phyloP scores from a whole-genome alignment of 192 early-diverging fungal genomes.

The Rhizoclosmatium globosum region DNA sequence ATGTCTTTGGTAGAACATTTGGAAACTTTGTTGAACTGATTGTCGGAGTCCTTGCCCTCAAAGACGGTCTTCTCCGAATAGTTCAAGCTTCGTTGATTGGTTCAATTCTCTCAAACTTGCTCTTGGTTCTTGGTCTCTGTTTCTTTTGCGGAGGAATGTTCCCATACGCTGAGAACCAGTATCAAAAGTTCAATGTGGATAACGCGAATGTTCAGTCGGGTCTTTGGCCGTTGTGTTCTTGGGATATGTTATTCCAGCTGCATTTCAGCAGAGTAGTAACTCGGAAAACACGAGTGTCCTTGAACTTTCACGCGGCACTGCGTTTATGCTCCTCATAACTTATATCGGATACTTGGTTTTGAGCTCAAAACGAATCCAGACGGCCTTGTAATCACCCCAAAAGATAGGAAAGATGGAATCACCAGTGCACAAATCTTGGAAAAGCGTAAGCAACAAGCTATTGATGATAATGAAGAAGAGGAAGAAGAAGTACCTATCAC shows the following conservation, averaged over 20 bases:
- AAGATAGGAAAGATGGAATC: neutral
- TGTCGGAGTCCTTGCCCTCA: constrained; percentile 84
- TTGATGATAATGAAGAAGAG: constrained; percentile 48
- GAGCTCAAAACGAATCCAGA: constrained; percentile 18
- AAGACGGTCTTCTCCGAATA: constrained; percentile 77
- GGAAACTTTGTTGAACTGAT: constrained; percentile 87
- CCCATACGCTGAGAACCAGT: neutral
- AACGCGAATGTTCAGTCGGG: constrained; percentile 17
- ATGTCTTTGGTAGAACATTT: constrained; percentile 52
- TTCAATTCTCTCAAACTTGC: constrained; percentile 90
- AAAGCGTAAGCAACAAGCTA: neutral
- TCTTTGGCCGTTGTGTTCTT: constrained; percentile 35
- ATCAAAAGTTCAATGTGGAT: constrained; percentile 14
- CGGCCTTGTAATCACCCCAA: constrained; percentile 15
- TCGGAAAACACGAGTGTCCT: neutral
- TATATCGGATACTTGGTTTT: constrained; percentile 53
- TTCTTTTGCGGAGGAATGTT: constrained; percentile 82
- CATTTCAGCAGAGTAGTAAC: neutral
- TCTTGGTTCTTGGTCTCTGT: constrained; percentile 87
- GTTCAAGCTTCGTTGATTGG: constrained; percentile 92
- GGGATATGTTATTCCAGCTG: constrained; percentile 38
- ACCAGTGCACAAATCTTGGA: neutral
- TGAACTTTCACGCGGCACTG: constrained; percentile 68
- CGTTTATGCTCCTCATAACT: constrained; percentile 73
- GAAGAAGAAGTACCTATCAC: constrained; percentile 72